Percentiles rank a stretch among this genome's conserved stretches.
Conservation (phyloP, 179 eudicot genomes). For the Silene noctiflora region DNA sequence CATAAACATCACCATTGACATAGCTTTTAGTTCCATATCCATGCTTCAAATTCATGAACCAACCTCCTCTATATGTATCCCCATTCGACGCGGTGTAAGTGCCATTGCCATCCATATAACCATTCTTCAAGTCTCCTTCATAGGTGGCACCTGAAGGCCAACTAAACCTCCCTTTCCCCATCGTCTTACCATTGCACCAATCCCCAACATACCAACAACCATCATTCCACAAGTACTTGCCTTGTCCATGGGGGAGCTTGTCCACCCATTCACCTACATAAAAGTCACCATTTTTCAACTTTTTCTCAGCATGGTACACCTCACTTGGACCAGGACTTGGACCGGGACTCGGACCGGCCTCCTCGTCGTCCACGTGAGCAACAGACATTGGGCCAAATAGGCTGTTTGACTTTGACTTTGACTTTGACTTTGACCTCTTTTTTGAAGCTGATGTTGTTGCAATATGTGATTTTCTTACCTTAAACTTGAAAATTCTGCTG, state of each 20-base stretch:
- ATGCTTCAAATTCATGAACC: conserved; percentile 67
- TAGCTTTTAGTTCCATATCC: conserved; percentile 55
- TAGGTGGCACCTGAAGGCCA: conserved; percentile 94
- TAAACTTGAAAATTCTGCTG: conserved; percentile 60
- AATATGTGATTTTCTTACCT: conserved; percentile 49
- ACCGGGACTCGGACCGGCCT: conserved; percentile 12
- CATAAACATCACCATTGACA: conserved; percentile 70
- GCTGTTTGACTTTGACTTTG: conserved; percentile 51
- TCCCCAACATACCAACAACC: conserved; percentile 94
- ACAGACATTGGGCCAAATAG: conserved; percentile 85
- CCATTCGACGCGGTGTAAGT: conserved; percentile 51
- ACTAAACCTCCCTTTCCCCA: conserved; percentile 72
- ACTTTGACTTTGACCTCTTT: conserved; percentile 54
- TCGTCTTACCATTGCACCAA: conserved; percentile 60
- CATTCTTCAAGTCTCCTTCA: conserved; percentile 82
- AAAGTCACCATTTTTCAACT: conserved; percentile 65
- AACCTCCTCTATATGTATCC: conserved; percentile 66
- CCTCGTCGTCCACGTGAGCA: conserved; percentile 71
- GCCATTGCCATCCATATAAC: conserved; percentile 84
- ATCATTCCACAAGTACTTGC: conserved; percentile 78
- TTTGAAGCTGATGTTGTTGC: conserved; percentile 30
- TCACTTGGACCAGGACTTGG: conserved; percentile 28
- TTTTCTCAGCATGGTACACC: conserved; percentile 44
- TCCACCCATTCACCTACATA: conserved; percentile 67
- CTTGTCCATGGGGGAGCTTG: conserved; percentile 64